Percentiles rank a stretch among this genome's conserved stretches.
Evolutionary conservation across 768 basidiomycete species (phyloP).

Genomic region (Rhodosporidiobolus odoratus): DNA sequence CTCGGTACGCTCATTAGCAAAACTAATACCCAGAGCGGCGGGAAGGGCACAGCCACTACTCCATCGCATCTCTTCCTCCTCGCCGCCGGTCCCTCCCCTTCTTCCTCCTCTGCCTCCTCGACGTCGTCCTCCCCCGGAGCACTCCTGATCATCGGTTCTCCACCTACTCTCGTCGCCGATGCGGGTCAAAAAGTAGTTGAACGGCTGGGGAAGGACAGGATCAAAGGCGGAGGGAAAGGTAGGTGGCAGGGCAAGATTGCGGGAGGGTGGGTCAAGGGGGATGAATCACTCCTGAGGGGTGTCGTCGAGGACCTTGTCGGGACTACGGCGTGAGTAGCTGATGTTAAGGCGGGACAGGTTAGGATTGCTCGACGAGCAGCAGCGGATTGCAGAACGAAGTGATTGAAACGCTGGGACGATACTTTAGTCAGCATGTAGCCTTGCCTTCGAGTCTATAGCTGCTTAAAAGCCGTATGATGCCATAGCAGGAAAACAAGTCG

Average conservation of each 20-base stretch:
- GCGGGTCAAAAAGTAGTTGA: slow-evolving; percentile 28
- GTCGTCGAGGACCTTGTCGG: neutral
- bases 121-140: slow-evolving; percentile 47
- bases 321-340: neutral
- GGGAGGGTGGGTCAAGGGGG: slow-evolving; percentile 59
- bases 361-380: too few relatives aligned
- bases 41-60: neutral
- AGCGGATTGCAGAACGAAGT: too few relatives aligned
- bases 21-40: too few relatives aligned
- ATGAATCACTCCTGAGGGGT: slow-evolving; percentile 1
- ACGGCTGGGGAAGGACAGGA: slow-evolving; percentile 51
- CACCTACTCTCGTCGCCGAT: slow-evolving; percentile 59
- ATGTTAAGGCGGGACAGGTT: too few relatives aligned
- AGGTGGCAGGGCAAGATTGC: slow-evolving; percentile 70
- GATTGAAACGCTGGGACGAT: too few relatives aligned
- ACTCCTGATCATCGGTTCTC: slow-evolving; percentile 58
- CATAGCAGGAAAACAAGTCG: too few relatives aligned
- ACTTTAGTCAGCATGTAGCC: too few relatives aligned
- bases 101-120: slow-evolving; percentile 49
- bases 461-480: too few relatives aligned
- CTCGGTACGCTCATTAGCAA: slow-evolving; percentile 12
- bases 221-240: slow-evolving; percentile 76
- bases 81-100: slow-evolving; percentile 15
- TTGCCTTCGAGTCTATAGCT: too few relatives aligned
- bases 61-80: slow-evolving; percentile 30